Evolutionary conservation across 495 filamentous ascomycete species (phyloP), one percentile per base, ranked within the genome.

Genomic region (Penicillium subrubescens): DNA sequence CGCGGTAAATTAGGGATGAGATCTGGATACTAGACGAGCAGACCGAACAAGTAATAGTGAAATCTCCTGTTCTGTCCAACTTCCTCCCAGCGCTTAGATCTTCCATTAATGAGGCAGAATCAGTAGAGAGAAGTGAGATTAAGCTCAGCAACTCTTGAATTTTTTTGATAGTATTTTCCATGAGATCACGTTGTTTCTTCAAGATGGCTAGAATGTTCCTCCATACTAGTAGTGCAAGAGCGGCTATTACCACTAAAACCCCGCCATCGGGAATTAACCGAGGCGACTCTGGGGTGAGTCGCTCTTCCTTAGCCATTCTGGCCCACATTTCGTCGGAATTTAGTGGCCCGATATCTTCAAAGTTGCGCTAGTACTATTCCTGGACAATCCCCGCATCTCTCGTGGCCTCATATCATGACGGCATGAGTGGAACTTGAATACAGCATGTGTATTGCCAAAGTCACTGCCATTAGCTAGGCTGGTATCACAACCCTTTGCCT

Each of bases 291-390:
- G 55, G 35, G 56, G 23, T 48, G 31, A 56, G 29, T 21, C 23
- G 17, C 33, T 57, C 34, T 2, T 17, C 37, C 25, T 7, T 10
- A 52, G 48, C 25, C 48, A 27, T 2, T 29, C 12, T 11, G 14
- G 12, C 25, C 56, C 56, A 39, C 56, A n/a, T 41, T 8, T 58
- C 56, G 44, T 58, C 56, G 56, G 56, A 37, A 10, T 37, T n/a
- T 58, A 33, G 56, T 58, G 35, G 5, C 23, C 56, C 56, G 56
- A 44, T 14, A 11, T 25, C 5, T 8, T 17, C 48, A 31, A 52
- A 8, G 48, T 44, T 31, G 25, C 56, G 23, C 56, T 43, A 10
- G 15, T 5, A 17, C 14, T 27, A 10, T 15, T 31, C 12, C 48
- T 31, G 21, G 46, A 6, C 6, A 11, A 12, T 31, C 14, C 5